These are phyloP conservation scores for Coniochaeta sp. DNA, from an alignment of 2,329 filamentous ascomycete genomes.

Conservation along the genomic window DNA sequence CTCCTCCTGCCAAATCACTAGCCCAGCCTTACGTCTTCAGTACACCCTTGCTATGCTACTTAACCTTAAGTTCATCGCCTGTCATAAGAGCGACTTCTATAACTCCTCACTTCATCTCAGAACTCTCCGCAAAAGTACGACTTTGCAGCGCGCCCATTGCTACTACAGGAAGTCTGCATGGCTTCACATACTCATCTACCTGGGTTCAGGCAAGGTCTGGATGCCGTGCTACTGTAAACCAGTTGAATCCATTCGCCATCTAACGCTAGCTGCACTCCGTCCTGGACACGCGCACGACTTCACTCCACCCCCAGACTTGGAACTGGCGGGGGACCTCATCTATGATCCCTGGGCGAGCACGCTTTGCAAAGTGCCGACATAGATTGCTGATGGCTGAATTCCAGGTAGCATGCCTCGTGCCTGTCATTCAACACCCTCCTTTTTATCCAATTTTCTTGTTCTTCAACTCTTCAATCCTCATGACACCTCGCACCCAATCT, in stretches of 20 bases:
- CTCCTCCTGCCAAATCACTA: background rate
- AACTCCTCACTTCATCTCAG: background rate
- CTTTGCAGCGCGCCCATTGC: background rate
- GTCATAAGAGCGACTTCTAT: background rate
- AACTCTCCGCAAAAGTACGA: background rate
- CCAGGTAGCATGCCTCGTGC: background rate
- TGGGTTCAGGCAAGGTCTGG: background rate
- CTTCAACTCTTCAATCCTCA: background rate
- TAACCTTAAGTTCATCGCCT: background rate
- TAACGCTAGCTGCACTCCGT: background rate
- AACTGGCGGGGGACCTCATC: slow-evolving; percentile 1
- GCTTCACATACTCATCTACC: background rate
- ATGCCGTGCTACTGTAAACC: background rate
- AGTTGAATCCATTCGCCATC: background rate
- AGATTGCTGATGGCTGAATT: background rate
- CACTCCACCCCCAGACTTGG: background rate
- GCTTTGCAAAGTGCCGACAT: slow-evolving; percentile 1
- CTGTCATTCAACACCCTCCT: background rate
- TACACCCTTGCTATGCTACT: background rate
- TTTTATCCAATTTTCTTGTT: background rate
- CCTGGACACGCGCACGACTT: background rate
- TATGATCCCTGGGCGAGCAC: slow-evolving; percentile 2
- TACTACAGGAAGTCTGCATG: background rate
- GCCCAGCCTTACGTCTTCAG: background rate
- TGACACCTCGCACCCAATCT: background rate